Evolutionary conservation across 805 yeast species (phyloP).

Genomic region (Novakomyces olei): DNA sequence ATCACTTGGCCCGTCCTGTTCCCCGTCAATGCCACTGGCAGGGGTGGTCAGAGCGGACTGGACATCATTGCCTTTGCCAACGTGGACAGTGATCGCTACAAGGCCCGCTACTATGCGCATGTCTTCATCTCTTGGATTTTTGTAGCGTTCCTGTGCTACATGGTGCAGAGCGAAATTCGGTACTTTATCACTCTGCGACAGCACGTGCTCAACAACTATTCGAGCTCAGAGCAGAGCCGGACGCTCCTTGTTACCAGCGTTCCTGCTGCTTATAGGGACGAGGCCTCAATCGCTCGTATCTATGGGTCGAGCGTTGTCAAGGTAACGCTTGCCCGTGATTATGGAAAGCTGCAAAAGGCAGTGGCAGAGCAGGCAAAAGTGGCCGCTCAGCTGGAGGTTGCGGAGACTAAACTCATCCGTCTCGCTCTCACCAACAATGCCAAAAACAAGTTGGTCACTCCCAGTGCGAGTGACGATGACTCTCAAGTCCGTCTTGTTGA

Average conservation of each 20-base stretch:
- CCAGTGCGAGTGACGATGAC: conserved; percentile 1
- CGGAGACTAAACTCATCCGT: conserved; percentile 20
- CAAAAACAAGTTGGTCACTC: conserved; percentile 5
- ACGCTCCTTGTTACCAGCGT: conserved; percentile 54
- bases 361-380: conserved; percentile 15
- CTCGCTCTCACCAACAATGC: conserved; percentile 8
- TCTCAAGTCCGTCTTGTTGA: conserved; percentile 9
- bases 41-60: conserved; percentile 40
- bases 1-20: conserved; percentile 44
- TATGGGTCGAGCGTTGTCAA: conserved; percentile 30
- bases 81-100: conserved; percentile 23
- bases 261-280: conserved; percentile 27
- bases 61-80: conserved; percentile 63
- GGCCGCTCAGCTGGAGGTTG: conserved; percentile 20
- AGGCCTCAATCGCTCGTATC: conserved; percentile 27
- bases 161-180: neutral
- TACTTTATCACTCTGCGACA: neutral
- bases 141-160: conserved; percentile 25
- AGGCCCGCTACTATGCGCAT: conserved; percentile 63
- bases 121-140: conserved; percentile 61
- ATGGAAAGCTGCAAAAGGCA: conserved; percentile 17
- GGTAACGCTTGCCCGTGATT: conserved; percentile 38
- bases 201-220: neutral
- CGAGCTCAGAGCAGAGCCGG: conserved; percentile 14
- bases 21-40: conserved; percentile 57